These are phyloP conservation scores for Fraxinus ornus DNA, from an alignment of 305 asterid species.

Conservation along the genomic window DNA sequence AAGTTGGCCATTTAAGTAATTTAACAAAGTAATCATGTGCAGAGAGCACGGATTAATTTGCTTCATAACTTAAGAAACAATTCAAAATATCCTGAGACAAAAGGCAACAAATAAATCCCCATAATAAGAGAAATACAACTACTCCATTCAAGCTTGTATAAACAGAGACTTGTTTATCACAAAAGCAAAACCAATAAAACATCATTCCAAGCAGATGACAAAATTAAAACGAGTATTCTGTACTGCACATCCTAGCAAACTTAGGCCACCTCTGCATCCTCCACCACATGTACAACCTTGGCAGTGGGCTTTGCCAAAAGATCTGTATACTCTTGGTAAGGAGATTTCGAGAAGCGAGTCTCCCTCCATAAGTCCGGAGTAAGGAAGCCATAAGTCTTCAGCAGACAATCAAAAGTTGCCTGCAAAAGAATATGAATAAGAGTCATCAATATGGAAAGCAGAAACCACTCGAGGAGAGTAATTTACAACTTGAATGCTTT, in stretches of 20 bases:
- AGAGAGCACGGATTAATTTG: background rate
- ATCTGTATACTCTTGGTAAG: conserved; percentile 73
- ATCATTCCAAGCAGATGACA: conserved; percentile 9
- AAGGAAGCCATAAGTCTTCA: conserved; percentile 79
- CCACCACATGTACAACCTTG: conserved; percentile 44
- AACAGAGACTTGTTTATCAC: background rate
- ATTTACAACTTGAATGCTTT: background rate
- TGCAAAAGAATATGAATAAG: conserved; percentile 25
- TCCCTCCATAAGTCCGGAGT: conserved; percentile 83
- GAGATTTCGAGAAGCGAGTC: conserved; percentile 62
- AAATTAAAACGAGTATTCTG: conserved; percentile 15
- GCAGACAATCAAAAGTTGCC: conserved; percentile 79
- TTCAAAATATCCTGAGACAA: background rate
- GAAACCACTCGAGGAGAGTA: background rate
- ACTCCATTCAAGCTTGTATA: background rate
- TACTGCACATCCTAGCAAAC: conserved; percentile 6
- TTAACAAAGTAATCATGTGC: background rate
- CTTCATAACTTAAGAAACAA: background rate
- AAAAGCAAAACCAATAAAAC: conserved; percentile 9
- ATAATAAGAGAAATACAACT: background rate
- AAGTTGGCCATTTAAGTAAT: background rate
- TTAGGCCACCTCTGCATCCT: conserved; percentile 40
- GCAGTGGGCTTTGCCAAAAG: conserved; percentile 50
- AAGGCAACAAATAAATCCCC: background rate
- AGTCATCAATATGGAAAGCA: background rate